Evolutionary conservation across 371 early-diverging fungal genomes (phyloP), one percentile per base, ranked within the genome.

Genomic region (Phascolomyces articulosus): DNA sequence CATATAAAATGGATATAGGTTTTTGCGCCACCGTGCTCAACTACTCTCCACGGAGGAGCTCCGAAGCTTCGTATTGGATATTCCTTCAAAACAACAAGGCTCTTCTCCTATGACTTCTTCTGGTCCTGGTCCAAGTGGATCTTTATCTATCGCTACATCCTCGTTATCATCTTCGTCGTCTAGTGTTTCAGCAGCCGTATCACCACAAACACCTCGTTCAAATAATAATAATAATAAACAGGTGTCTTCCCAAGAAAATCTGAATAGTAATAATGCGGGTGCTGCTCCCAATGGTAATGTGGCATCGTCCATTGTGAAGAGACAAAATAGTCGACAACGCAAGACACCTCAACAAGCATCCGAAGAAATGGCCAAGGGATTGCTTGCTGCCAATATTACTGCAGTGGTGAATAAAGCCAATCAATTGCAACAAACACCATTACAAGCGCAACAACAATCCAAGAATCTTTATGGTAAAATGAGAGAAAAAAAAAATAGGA

Each of bases 31-130:
- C 56, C 81, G 81, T 21, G 74, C 73, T 48, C 78, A 77, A 20
- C 67, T 84, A 10, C 56, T 84, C 23, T 73, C 81, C 27, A 82
- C 83, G 62, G 75, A 72, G 9, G 83, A 86, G 58, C 82, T 84
- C 40, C 73, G 85, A 21, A 80, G 70, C 60, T 76, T 86, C 56
- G 60, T 75, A 15, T 18, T 15, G 13, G 55, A 34, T 34, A 34
- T 34, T 9, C 34, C 34, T n/a, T n/a, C n/a, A n/a, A n/a, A n/a
- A n/a, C 38, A 13, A 6, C 38, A 38, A 13, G 38, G 38, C 38
- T 13, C 38, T 38, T 13, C 38, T 38, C 6, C n/a, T n/a, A n/a
- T n/a, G n/a, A n/a, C n/a, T n/a, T n/a, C n/a, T n/a, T n/a, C n/a
- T n/a, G n/a, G n/a, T n/a, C n/a, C n/a, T n/a, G n/a, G n/a, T n/a